Conservation (phyloP, 768 basidiomycete species). For the Dacryopinax spathularia region DNA sequence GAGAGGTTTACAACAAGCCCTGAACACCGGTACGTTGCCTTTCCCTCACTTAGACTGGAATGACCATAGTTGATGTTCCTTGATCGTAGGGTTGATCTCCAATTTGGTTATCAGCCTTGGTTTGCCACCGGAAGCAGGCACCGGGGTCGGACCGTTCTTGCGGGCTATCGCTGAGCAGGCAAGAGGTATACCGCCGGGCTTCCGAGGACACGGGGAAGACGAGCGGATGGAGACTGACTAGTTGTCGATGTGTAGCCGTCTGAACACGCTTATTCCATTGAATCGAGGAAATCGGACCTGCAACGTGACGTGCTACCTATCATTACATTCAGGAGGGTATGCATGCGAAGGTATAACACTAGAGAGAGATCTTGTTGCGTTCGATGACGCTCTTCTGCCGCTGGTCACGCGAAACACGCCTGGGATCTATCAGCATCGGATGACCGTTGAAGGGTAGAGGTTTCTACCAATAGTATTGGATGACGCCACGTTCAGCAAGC, state of each 20-base stretch:
- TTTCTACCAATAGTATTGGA: conserved; percentile 85
- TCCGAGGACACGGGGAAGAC: conserved; percentile 21
- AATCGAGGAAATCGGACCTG: too few relatives aligned
- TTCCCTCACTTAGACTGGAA: too few relatives aligned
- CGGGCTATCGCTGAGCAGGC: conserved; percentile 67
- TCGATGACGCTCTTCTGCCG: conserved; percentile 56
- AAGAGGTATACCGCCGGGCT: conserved; percentile 32
- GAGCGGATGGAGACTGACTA: conserved; percentile 75
- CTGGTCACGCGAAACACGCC: conserved; percentile 62
- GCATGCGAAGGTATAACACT: neutral
- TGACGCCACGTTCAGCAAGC: conserved; percentile 78
- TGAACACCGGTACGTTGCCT: conserved; percentile 48
- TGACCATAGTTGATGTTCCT: neutral
- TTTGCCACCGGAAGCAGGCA: conserved; percentile 71
- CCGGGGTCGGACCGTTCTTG: conserved; percentile 63
- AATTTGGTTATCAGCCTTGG: conserved; percentile 65
- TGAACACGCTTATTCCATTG: too few relatives aligned
- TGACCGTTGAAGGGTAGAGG: neutral
- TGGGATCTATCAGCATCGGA: conserved; percentile 20
- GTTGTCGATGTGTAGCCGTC: too few relatives aligned
- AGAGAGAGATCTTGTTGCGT: conserved; percentile 15
- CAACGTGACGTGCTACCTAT: too few relatives aligned
- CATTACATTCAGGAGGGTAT: too few relatives aligned
- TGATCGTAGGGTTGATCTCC: conserved; percentile 34
- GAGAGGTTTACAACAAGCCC: conserved; percentile 65